phyloP scores from a whole-genome alignment of 2,329 filamentous ascomycete species.

The Paraphaeosphaeria sporulosa region DNA sequence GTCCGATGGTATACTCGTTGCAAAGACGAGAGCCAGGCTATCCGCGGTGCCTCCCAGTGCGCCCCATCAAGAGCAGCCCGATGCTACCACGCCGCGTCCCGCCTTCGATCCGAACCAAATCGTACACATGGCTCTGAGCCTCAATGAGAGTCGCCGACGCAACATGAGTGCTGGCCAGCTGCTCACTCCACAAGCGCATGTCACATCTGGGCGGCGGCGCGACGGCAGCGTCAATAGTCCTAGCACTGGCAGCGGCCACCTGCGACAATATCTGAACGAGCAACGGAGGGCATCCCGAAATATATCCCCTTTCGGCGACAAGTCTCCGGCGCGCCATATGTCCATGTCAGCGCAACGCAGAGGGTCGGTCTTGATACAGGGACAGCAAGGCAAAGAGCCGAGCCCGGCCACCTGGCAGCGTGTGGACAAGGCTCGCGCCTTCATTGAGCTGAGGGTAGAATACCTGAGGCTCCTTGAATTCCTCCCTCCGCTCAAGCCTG shows the following conservation, averaged over 20 bases:
- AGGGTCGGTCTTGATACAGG: conserved; percentile 33
- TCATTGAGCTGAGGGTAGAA: conserved; percentile 85
- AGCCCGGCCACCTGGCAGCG: conserved; percentile 82
- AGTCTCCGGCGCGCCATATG: conserved; percentile 40
- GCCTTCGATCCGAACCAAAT: conserved; percentile 87
- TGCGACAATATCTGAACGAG: conserved; percentile 75
- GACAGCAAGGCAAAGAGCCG: conserved; percentile 61
- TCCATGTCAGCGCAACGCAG: conserved; percentile 35
- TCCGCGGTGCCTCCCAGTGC: conserved; percentile 15
- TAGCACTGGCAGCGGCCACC: conserved; percentile 61
- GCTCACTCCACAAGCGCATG: conserved; percentile 57
- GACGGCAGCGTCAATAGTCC: conserved; percentile 50
- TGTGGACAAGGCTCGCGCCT: conserved; percentile 82
- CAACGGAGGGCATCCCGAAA: conserved; percentile 70
- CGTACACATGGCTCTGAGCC: conserved; percentile 86
- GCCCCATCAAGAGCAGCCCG: conserved; percentile 18
- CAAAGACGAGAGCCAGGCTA: conserved; percentile 27
- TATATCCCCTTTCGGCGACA: conserved; percentile 63
- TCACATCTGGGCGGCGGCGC: conserved; percentile 52
- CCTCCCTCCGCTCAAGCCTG: conserved; percentile 74
- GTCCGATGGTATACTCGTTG: conserved; percentile 26
- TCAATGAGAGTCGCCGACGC: conserved; percentile 80
- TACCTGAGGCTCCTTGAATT: conserved; percentile 82
- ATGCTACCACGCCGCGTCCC: conserved; percentile 48
- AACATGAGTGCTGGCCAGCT: conserved; percentile 66